Conservation (phyloP, 305 asterid genomes). For the Solanum chacoense region DNA sequence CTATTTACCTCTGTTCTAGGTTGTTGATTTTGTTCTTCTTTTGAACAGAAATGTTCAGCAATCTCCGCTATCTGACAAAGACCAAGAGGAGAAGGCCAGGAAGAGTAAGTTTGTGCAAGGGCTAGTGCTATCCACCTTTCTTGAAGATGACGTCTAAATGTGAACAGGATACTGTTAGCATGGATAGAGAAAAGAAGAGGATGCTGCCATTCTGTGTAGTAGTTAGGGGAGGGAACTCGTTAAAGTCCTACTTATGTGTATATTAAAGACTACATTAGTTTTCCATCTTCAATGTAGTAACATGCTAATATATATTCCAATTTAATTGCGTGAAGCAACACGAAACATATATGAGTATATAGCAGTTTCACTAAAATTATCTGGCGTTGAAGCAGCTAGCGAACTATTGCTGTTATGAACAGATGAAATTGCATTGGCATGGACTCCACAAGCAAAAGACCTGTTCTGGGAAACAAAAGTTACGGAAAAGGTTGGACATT, state of each 20-base stretch:
- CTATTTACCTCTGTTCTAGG: neutral
- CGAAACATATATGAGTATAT: neutral
- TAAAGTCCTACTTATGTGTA: constrained; percentile 6
- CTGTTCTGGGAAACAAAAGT: neutral
- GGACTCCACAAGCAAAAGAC: neutral
- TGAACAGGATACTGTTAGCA: neutral
- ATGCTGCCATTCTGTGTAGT: neutral
- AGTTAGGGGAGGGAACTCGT: neutral
- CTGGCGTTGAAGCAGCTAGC: neutral
- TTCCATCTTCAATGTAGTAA: neutral
- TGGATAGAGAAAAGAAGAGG: constrained; percentile 12
- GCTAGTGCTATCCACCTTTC: constrained; percentile 60
- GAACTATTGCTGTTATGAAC: neutral
- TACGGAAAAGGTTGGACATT: neutral
- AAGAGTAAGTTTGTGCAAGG: constrained; percentile 59
- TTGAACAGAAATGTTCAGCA: constrained; percentile 21
- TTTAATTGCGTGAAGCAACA: neutral
- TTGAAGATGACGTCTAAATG: constrained; percentile 30
- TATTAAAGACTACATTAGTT: constrained; percentile 2
- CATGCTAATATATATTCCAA: neutral
- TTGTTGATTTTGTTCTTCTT: neutral
- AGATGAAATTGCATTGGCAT: neutral
- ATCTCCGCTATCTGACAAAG: constrained; percentile 45
- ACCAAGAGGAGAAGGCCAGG: constrained; percentile 56
- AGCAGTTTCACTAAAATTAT: neutral